These are phyloP conservation scores for Cercophora scortea DNA, from an alignment of 495 filamentous ascomycete genomes.

Conservation along the genomic window DNA sequence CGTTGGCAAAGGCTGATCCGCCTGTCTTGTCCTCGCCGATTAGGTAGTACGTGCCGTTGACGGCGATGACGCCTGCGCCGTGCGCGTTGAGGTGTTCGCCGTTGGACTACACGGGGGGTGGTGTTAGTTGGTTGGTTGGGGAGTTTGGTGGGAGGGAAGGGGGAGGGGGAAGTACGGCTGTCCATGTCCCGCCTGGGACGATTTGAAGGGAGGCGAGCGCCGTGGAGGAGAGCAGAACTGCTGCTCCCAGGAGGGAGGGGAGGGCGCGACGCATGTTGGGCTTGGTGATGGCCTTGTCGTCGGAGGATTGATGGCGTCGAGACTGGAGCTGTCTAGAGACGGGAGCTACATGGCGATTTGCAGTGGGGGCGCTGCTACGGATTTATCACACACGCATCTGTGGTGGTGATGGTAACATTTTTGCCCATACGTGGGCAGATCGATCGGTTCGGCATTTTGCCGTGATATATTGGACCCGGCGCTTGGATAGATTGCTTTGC, in stretches of 20 bases:
- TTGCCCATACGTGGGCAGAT: too few relatives aligned
- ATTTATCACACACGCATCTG: too few relatives aligned
- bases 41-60: constrained; percentile 50
- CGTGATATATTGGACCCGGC: too few relatives aligned
- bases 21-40: constrained; percentile 60
- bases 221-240: neutral
- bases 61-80: constrained; percentile 47
- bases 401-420: too few relatives aligned
- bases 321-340: too few relatives aligned
- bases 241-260: neutral
- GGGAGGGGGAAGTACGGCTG: constrained; percentile 20
- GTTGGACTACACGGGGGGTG: constrained; percentile 24
- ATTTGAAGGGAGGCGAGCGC: constrained; percentile 27
- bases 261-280: neutral
- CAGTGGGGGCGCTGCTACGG: too few relatives aligned
- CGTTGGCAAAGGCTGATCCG: constrained; percentile 49
- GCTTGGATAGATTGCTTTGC: too few relatives aligned
- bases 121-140: neutral
- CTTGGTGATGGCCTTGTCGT: too few relatives aligned
- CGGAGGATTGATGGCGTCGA: too few relatives aligned
- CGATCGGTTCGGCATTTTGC: too few relatives aligned
- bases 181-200: constrained; percentile 45
- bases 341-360: too few relatives aligned
- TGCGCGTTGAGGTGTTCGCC: constrained; percentile 57
- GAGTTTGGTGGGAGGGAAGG: neutral